A percentile compares a stretch with the other conserved stretches of the same genome.
These are phyloP conservation scores for Xylariaceae sp. DNA, from an alignment of 2,329 filamentous ascomycete species.

Conservation along the genomic window DNA sequence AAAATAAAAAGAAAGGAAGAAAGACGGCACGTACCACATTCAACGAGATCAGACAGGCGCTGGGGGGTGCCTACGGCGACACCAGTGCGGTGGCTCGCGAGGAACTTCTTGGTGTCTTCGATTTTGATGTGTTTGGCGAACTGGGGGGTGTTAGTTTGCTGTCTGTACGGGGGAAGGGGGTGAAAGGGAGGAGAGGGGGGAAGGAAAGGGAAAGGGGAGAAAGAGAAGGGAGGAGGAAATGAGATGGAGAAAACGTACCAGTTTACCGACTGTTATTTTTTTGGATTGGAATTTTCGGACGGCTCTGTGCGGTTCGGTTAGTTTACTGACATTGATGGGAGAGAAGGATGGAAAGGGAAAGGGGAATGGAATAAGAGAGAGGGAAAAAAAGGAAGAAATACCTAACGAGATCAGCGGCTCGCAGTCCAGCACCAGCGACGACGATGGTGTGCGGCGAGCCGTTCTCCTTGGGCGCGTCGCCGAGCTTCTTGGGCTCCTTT, in stretches of 20 bases:
- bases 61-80: constrained; percentile 89
- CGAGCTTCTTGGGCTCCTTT: constrained; percentile 53
- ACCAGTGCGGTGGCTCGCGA: constrained; percentile 65
- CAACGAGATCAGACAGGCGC: constrained; percentile 73
- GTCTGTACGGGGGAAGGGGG: neutral
- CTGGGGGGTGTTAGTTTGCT: constrained; percentile 29
- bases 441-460: constrained; percentile 82
- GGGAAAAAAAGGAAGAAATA: constrained; percentile 32
- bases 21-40: constrained; percentile 56
- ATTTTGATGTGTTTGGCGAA: constrained; percentile 99
- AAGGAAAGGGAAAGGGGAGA: neutral
- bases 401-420: constrained; percentile 80
- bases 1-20: too few species aligned
- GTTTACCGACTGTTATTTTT: constrained; percentile 72
- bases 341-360: too few species aligned
- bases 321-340: neutral
- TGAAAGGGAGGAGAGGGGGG: too few species aligned
- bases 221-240: neutral
- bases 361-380: neutral
- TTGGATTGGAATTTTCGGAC: constrained; percentile 76
- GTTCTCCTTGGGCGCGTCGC: constrained; percentile 60
- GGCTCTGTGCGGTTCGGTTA: constrained; percentile 42
- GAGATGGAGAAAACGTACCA: constrained; percentile 46
- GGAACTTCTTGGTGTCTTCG: constrained; percentile 73
- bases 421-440: constrained; percentile 75